Conservation (phyloP, 257 asterid genomes). For the Solanum stenotomum region DNA sequence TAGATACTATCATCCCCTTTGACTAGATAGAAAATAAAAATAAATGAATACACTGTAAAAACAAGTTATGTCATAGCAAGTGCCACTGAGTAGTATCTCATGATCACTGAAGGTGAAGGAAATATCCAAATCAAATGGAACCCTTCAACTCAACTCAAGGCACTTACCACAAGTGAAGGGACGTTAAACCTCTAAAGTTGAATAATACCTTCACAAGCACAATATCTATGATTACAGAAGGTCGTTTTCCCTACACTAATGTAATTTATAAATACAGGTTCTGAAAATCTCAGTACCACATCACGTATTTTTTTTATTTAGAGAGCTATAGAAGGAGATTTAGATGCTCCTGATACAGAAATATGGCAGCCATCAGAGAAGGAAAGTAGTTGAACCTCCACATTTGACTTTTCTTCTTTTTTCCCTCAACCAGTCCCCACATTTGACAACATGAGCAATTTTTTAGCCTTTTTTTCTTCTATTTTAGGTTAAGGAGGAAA, state of each 20-base stretch:
- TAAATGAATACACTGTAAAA: neutral
- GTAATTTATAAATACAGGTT: too few relatives aligned
- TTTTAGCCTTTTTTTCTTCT: neutral
- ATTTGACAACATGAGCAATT: neutral
- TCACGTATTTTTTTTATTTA: too few relatives aligned
- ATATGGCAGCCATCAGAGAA: neutral
- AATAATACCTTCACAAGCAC: too few relatives aligned
- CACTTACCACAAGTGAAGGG: too few relatives aligned
- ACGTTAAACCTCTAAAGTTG: too few relatives aligned
- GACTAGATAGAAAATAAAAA: neutral
- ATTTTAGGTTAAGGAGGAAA: neutral
- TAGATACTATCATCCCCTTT: neutral
- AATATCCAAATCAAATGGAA: neutral
- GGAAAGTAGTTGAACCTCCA: neutral
- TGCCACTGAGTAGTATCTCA: neutral
- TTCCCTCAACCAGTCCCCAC: neutral
- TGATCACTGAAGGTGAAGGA: neutral
- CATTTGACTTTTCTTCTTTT: neutral
- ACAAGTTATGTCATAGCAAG: neutral
- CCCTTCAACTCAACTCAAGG: neutral
- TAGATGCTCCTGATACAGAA: neutral
- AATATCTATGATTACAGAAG: too few relatives aligned
- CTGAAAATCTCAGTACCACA: too few relatives aligned
- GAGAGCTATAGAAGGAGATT: too few relatives aligned
- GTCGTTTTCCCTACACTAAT: too few relatives aligned